phyloP scores from a whole-genome alignment of 1,139 yeast species.

The Taphrina communis region DNA sequence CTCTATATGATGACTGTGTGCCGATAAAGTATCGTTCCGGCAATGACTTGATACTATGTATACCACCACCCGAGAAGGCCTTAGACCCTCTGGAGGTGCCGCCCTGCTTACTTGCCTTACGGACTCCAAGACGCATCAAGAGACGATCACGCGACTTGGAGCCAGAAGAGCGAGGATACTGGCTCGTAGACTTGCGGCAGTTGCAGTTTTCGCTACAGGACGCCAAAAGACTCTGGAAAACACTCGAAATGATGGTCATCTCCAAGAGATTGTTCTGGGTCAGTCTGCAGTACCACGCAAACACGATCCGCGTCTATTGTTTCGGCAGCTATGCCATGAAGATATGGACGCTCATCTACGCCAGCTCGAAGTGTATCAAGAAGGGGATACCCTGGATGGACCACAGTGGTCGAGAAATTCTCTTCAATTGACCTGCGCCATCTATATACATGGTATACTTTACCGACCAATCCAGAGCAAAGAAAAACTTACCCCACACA shows the following conservation, averaged over 20 bases:
- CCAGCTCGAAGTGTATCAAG: constrained; percentile 5
- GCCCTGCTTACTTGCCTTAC: background rate
- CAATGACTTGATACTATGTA: background rate
- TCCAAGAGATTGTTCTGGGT: constrained; percentile 10
- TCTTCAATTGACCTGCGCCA: constrained; percentile 1
- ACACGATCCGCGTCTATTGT: constrained; percentile 21
- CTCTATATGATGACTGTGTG: background rate
- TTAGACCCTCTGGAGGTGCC: background rate
- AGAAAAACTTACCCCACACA: background rate
- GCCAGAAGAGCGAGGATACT: constrained; percentile 10
- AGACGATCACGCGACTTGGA: background rate
- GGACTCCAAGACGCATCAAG: background rate
- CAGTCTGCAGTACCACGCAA: constrained; percentile 7
- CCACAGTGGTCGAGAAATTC: background rate
- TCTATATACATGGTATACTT: too few species aligned
- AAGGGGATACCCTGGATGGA: constrained; percentile 22
- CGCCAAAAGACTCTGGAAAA: background rate
- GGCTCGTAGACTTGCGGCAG: background rate
- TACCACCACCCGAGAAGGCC: background rate
- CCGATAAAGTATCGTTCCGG: background rate
- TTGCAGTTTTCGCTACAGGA: constrained; percentile 2
- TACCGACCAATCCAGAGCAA: too few species aligned
- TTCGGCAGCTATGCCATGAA: constrained; percentile 5
- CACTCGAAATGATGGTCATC: background rate
- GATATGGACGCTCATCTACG: constrained; percentile 23